Conservation (phyloP, 164 flowering plant genomes). For the Litsea cubeba region DNA sequence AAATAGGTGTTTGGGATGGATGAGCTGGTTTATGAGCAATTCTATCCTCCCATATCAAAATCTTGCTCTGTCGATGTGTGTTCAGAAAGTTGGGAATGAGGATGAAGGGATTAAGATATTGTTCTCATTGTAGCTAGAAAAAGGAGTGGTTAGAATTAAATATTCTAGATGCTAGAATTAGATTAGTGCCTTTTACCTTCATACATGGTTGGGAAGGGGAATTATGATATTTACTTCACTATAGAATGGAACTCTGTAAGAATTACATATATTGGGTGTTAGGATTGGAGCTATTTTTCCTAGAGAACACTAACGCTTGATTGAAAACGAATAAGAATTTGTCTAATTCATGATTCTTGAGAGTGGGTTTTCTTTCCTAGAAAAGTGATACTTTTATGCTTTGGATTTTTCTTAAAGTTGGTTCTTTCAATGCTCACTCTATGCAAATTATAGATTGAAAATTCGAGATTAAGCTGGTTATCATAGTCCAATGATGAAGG, state of each 20-base stretch:
- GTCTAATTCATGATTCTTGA: too few relatives aligned
- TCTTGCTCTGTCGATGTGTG: neutral
- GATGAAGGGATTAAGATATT: neutral
- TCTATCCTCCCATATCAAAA: neutral
- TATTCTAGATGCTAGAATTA: too few relatives aligned
- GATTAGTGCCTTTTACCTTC: too few relatives aligned
- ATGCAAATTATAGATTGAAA: neutral
- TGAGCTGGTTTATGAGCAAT: neutral
- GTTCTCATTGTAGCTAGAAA: neutral
- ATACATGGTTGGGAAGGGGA: too few relatives aligned
- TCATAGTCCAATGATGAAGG: too few relatives aligned
- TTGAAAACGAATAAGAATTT: too few relatives aligned
- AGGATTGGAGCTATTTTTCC: too few relatives aligned
- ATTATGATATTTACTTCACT: too few relatives aligned
- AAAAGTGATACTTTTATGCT: too few relatives aligned
- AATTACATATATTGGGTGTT: too few relatives aligned
- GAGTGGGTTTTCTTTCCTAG: neutral
- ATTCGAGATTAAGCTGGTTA: neutral
- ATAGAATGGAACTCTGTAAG: too few relatives aligned
- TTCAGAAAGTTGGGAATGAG: neutral
- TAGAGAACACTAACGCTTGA: too few relatives aligned
- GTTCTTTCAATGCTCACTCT: neutral
- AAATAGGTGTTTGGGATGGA: neutral
- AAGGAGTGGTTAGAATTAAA: neutral
- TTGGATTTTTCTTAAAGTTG: neutral